Percentiles rank a stretch among this genome's conserved stretches.
phyloP scores from a whole-genome alignment of 306 rosid genomes.

The Prunus davidiana region DNA sequence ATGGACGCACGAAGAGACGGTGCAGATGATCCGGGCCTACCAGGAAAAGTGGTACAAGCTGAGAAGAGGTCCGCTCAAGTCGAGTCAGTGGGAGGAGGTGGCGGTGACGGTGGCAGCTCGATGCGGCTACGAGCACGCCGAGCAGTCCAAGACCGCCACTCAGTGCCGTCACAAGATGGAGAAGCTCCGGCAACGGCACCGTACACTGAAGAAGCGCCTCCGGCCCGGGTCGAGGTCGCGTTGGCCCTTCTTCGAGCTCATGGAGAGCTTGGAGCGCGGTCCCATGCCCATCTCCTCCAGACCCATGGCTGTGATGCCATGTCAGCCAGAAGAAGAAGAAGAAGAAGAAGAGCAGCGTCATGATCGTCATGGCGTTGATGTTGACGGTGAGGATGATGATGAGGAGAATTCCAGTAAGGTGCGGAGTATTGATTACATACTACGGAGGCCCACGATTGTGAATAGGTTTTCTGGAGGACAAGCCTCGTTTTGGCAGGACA shows the following conservation, averaged over 20 bases:
- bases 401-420: constrained; percentile 25
- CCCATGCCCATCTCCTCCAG: constrained; percentile 73
- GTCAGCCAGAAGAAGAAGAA: not conserved
- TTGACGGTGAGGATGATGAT: constrained; percentile 8
- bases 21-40: constrained; percentile 75
- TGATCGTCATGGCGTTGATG: not conserved
- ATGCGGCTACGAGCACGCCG: constrained; percentile 60
- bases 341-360: not conserved
- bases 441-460: constrained; percentile 22
- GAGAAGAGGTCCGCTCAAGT: constrained; percentile 69
- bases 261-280: constrained; percentile 71
- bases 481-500: constrained; percentile 5
- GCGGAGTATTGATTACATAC: constrained; percentile 46
- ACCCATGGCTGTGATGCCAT: constrained; percentile 26
- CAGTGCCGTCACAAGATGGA: constrained; percentile 96
- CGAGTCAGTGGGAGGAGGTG: constrained; percentile 88
- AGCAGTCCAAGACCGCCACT: constrained; percentile 59
- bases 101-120: constrained; percentile 81
- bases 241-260: constrained; percentile 76
- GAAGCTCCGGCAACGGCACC: constrained; percentile 88
- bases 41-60: constrained; percentile 88
- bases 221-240: constrained; percentile 7
- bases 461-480: constrained; percentile 17
- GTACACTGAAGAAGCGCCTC: constrained; percentile 49
- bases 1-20: constrained; percentile 85